Evolutionary conservation across 108 stramenopile genomes (phyloP).

Genomic region (Epithemia pelagica): DNA sequence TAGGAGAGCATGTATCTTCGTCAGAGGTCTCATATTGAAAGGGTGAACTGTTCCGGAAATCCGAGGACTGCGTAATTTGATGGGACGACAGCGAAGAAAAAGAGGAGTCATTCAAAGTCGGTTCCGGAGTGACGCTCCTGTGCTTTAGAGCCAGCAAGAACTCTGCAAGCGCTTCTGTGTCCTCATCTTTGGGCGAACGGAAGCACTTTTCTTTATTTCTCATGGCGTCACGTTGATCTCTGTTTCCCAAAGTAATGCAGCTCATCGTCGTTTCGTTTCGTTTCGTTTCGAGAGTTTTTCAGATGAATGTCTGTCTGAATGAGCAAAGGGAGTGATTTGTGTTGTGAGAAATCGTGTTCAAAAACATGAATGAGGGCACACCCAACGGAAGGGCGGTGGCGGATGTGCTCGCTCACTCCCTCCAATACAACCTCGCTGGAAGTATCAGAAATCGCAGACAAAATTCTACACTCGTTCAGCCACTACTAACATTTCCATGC

Average conservation of each 20-base stretch:
- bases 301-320: too few species aligned
- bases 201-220: not conserved
- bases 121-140: slow-evolving; percentile 18
- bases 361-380: not conserved
- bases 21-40: not conserved
- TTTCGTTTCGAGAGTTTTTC: slow-evolving; percentile 2
- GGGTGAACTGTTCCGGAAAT: not conserved
- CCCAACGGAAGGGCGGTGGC: slow-evolving; percentile 2
- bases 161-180: slow-evolving; percentile 8
- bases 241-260: not conserved
- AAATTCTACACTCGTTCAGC: too few species aligned
- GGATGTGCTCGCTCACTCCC: slow-evolving; percentile 1
- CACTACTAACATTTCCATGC: too few species aligned
- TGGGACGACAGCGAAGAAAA: not conserved
- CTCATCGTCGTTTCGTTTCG: not conserved
- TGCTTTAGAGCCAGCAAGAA: slow-evolving; percentile 21
- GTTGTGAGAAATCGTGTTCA: slow-evolving; percentile 6
- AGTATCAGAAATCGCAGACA: not conserved
- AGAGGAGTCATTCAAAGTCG: not conserved
- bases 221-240: not conserved
- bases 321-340: not conserved
- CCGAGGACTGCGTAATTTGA: not conserved
- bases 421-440: not conserved
- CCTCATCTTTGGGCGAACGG: not conserved
- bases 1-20: not conserved